Percentiles rank a stretch among this genome's conserved stretches.
phyloP scores from a whole-genome alignment of 306 rosid genomes.

The Malus fusca region DNA sequence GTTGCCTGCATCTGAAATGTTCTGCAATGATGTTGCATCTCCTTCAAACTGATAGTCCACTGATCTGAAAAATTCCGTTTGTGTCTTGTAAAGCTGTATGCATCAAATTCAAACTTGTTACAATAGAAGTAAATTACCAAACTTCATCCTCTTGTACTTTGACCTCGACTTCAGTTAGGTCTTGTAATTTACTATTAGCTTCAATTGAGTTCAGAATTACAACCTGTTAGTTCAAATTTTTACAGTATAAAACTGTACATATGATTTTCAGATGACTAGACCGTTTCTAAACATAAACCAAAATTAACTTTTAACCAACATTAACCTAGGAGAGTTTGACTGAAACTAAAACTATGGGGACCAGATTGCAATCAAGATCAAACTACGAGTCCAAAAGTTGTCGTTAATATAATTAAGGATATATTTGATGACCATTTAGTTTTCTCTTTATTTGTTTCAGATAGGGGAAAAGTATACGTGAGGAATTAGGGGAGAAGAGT shows the following conservation, averaged over 20 bases:
- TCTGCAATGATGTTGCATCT: slow-evolving; percentile 29
- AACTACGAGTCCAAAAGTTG: neutral
- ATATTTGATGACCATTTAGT: too few species aligned
- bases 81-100: slow-evolving; percentile 26
- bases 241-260: too few species aligned
- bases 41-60: slow-evolving; percentile 30
- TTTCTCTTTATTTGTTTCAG: too few species aligned
- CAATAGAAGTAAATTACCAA: neutral
- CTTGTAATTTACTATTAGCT: neutral
- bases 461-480: too few species aligned
- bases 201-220: neutral
- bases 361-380: neutral
- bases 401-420: neutral
- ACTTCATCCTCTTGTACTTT: neutral
- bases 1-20: neutral
- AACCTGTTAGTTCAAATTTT: too few species aligned
- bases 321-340: too few species aligned
- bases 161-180: neutral
- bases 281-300: too few species aligned
- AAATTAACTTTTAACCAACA: too few species aligned
- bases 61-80: slow-evolving; percentile 29
- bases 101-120: neutral
- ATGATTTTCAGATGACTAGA: too few species aligned
- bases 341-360: neutral
- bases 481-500: too few species aligned